A percentile compares a stretch with the other conserved stretches of the same genome.
These are phyloP conservation scores for Leccinum imitatum DNA, from an alignment of 768 basidiomycete genomes.

Conservation along the genomic window DNA sequence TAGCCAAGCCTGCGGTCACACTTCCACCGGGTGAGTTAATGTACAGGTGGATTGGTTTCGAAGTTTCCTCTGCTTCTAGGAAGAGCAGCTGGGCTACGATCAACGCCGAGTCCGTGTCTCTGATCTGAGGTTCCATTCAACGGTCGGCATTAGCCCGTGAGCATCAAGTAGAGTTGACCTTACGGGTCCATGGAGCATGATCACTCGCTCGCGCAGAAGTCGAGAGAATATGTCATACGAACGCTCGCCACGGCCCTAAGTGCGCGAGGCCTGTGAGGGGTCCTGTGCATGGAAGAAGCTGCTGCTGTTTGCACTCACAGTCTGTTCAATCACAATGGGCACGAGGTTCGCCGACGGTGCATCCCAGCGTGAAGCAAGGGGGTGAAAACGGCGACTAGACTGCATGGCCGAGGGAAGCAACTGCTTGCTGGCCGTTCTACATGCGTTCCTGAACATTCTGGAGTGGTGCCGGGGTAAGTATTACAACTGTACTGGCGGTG, in stretches of 20 bases:
- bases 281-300: slow-evolving; percentile 6
- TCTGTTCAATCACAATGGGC: slow-evolving; percentile 93
- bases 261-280: slow-evolving; percentile 17
- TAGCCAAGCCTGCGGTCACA: slow-evolving; percentile 93
- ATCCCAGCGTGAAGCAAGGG: slow-evolving; percentile 45
- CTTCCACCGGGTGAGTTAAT: slow-evolving; percentile 97
- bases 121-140: slow-evolving; percentile 55
- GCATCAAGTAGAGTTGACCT: slow-evolving; percentile 29
- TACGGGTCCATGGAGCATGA: slow-evolving; percentile 94
- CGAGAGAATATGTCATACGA: slow-evolving; percentile 97
- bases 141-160: slow-evolving; percentile 13
- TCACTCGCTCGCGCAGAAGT: slow-evolving; percentile 87
- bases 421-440: slow-evolving; percentile 24
- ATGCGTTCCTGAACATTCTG: slow-evolving; percentile 31
- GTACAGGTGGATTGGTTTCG: slow-evolving; percentile 93
- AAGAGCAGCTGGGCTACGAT: slow-evolving; percentile 92
- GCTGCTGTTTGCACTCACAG: slow-evolving; percentile 45
- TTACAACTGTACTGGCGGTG: neutral
- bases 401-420: slow-evolving; percentile 12
- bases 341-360: slow-evolving; percentile 65
- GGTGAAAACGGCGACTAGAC: slow-evolving; percentile 50
- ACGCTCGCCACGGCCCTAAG: slow-evolving; percentile 78
- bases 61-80: slow-evolving; percentile 92
- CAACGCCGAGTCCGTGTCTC: slow-evolving; percentile 85
- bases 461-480: slow-evolving; percentile 5